Evolutionary conservation across 129 eudicot species (phyloP).

Genomic region (Centrapalus pauciflorus): DNA sequence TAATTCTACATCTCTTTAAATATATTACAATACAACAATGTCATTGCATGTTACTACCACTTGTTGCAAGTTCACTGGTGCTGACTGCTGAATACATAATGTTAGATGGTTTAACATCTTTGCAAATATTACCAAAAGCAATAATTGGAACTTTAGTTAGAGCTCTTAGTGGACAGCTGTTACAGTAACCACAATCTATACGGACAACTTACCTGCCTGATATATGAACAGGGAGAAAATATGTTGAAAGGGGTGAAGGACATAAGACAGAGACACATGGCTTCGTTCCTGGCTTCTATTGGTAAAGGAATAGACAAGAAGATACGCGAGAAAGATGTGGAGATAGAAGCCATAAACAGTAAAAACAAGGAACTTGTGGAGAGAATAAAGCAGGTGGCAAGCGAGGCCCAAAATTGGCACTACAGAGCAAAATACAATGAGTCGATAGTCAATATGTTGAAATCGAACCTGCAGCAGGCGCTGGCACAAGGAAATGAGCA

Average conservation of each 20-base stretch:
- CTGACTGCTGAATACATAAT: neutral
- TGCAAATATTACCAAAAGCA: too few species aligned
- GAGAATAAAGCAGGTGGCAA: slow-evolving; percentile 71
- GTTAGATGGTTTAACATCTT: too few species aligned
- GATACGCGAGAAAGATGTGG: slow-evolving; percentile 65
- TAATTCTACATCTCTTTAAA: neutral
- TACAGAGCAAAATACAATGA: slow-evolving; percentile 92
- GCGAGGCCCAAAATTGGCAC: slow-evolving; percentile 92
- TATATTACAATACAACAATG: neutral
- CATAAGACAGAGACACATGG: slow-evolving; percentile 76
- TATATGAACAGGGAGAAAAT: slow-evolving; percentile 64
- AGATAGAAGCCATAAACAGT: slow-evolving; percentile 68
- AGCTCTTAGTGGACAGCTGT: neutral
- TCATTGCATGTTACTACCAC: neutral
- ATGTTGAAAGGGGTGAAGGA: slow-evolving; percentile 65
- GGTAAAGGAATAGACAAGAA: slow-evolving; percentile 56
- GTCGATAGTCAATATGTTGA: slow-evolving; percentile 60
- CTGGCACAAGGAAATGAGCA: slow-evolving; percentile 55
- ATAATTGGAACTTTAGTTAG: neutral
- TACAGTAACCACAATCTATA: neutral
- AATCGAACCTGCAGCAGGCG: slow-evolving; percentile 70
- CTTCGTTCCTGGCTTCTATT: slow-evolving; percentile 59
- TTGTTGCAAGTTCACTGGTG: neutral
- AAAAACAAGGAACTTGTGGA: slow-evolving; percentile 76
- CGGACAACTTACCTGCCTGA: neutral